These are phyloP conservation scores for Fistulifera pelliculosa DNA, from an alignment of 108 stramenopile species.

Conservation along the genomic window DNA sequence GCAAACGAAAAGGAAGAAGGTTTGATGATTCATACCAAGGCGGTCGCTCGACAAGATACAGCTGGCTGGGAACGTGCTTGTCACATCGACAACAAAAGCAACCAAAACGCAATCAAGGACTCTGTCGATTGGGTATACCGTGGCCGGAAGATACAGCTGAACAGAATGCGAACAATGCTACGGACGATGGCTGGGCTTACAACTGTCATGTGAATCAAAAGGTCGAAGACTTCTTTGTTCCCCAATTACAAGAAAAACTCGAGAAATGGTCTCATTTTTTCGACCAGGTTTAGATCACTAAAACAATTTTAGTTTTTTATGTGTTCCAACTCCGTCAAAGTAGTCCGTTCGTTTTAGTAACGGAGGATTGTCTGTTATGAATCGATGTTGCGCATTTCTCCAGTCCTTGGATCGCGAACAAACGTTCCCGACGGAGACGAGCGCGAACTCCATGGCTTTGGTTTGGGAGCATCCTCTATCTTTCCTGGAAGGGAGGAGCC, in stretches of 20 bases:
- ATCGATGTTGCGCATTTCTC: slow-evolving; percentile 71
- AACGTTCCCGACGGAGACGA: slow-evolving; percentile 68
- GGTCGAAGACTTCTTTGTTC: slow-evolving; percentile 60
- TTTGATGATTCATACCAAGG: slow-evolving; percentile 82
- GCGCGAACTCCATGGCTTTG: slow-evolving; percentile 64
- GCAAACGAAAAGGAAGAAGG: slow-evolving; percentile 65
- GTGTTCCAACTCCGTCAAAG: too few species aligned
- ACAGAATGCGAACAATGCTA: slow-evolving; percentile 1
- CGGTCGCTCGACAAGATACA: slow-evolving; percentile 66
- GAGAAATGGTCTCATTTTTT: too few species aligned
- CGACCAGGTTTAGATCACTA: too few species aligned
- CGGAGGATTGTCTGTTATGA: slow-evolving; percentile 24
- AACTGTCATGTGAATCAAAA: slow-evolving; percentile 80
- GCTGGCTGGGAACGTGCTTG: slow-evolving; percentile 9
- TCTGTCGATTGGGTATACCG: slow-evolving; percentile 12
- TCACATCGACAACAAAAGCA: slow-evolving; percentile 3
- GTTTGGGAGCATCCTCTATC: slow-evolving; percentile 23
- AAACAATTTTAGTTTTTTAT: too few species aligned
- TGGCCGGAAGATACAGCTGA: neutral
- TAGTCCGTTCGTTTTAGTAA: neutral
- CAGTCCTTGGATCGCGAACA: slow-evolving; percentile 68
- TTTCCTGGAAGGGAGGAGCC: slow-evolving; percentile 15
- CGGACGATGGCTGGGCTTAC: slow-evolving; percentile 52
- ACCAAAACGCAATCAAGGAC: slow-evolving; percentile 2
- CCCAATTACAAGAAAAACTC: slow-evolving; percentile 15